Conservation (phyloP, 2,329 filamentous ascomycete genomes). For the Graphiopsis chlorocephala region DNA sequence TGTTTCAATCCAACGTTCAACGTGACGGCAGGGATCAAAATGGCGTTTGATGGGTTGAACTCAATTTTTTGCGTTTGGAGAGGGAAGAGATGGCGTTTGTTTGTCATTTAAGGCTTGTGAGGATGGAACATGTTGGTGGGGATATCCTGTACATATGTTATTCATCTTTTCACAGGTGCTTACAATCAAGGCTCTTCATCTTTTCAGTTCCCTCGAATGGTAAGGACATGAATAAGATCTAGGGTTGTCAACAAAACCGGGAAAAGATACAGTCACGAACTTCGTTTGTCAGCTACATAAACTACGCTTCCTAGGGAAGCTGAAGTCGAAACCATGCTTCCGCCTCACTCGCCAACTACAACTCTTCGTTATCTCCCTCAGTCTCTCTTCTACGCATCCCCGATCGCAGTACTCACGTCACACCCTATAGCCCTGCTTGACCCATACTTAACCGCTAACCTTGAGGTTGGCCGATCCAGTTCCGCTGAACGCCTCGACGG, state of each 20-base stretch:
- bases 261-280: background rate
- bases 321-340: background rate
- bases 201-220: too few species aligned
- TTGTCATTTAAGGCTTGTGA: too few species aligned
- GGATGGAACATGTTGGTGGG: too few species aligned
- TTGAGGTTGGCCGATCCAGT: slow-evolving; percentile 48
- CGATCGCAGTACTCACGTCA: background rate
- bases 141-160: too few species aligned
- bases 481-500: slow-evolving; percentile 54
- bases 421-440: background rate
- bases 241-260: too few species aligned
- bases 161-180: too few species aligned
- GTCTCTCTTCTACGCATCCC: background rate
- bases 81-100: too few species aligned
- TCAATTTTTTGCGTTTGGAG: too few species aligned
- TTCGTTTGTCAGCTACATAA: background rate
- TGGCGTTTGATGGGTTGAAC: background rate
- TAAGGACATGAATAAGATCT: too few species aligned
- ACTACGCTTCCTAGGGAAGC: background rate
- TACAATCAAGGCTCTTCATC: too few species aligned
- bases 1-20: slow-evolving; percentile 11
- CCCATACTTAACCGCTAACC: background rate
- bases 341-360: too few species aligned
- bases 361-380: too few species aligned
- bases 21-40: background rate